Base-by-base conservation (phyloP, 306 rosid species). In the Luffa acutangula region DNA sequence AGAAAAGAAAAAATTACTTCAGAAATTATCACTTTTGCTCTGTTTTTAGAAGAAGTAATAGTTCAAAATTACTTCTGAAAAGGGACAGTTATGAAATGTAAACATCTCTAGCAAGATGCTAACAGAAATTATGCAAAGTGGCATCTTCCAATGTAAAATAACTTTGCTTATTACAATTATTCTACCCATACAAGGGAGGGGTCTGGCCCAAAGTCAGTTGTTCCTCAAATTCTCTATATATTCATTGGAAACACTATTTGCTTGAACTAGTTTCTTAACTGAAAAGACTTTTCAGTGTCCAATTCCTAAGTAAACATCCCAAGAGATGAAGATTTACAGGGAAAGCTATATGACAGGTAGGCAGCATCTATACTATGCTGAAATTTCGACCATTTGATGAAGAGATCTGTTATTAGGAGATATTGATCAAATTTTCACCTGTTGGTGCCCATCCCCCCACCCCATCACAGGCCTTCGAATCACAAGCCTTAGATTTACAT, bases 1-100 rank as follows among this genome's bases (percentile, higher is more conserved):
- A 81, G 42, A 76, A 52, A 81, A 60, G 7, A 37, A 76, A 21
- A 78, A 37, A 79, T 80, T 78, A 62, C 36, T 13, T 73, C 60
- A 73, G 60, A 73, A 73, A 73, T 3, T 7, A 31, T 49, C 45
- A 31, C 21, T 15, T 31, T 73, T 72, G 20, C 54, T 43, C 34
- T 12, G 14, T 45, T 43, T 20, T 67, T 18, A 20, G 14, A 10
- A 43, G 54, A 42, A 69, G 43, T 45, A 65, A 43, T 43, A 45
- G 39, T 42, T 43, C 20, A n/a, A 69, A 69, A 18, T 70, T 20
- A 39, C 48, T 17, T 41, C 7, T 66, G 33, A 66, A 66, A 33
- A 69, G 18, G 7, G 34, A 71, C 17, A 21, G 34, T 45, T 72
- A 72, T 72, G 77, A 49, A 72, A 72, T 13, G 76, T 3, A 39